Percentiles rank a stretch among this genome's conserved stretches.
These are phyloP conservation scores for Paramecium sonneborni DNA, from an alignment of 73 alveolate species.

Conservation along the genomic window DNA sequence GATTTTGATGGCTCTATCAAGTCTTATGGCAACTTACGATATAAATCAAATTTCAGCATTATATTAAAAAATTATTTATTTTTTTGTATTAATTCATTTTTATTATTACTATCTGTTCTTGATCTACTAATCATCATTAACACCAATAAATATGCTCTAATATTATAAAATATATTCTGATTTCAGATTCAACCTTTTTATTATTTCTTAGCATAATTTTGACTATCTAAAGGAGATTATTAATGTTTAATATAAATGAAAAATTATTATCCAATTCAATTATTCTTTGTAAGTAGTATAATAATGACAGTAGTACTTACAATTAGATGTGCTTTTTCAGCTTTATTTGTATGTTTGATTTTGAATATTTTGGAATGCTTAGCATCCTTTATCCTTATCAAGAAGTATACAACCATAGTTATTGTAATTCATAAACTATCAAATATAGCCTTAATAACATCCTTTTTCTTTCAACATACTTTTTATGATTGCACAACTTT, in stretches of 20 bases:
- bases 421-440: background rate
- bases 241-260: conserved; percentile 23
- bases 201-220: background rate
- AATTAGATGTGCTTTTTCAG: conserved; percentile 5
- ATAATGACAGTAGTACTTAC: background rate
- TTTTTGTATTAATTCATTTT: too few relatives aligned
- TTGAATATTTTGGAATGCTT: background rate
- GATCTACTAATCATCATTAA: too few relatives aligned
- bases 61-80: too few relatives aligned
- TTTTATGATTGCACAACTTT: background rate
- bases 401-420: background rate
- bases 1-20: conserved; percentile 90
- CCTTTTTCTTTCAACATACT: background rate
- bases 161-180: too few relatives aligned
- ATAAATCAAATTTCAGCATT: conserved; percentile 66
- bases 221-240: background rate
- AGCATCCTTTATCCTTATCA: background rate
- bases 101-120: background rate
- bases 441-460: background rate
- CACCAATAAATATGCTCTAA: too few relatives aligned
- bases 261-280: conserved; percentile 34
- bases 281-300: conserved; percentile 16
- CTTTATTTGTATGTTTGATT: conserved; percentile 12
- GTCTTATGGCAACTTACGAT: conserved; percentile 86
- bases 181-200: too few relatives aligned